phyloP scores from a whole-genome alignment of 768 basidiomycete species.

The Gloeophyllum trabeum region DNA sequence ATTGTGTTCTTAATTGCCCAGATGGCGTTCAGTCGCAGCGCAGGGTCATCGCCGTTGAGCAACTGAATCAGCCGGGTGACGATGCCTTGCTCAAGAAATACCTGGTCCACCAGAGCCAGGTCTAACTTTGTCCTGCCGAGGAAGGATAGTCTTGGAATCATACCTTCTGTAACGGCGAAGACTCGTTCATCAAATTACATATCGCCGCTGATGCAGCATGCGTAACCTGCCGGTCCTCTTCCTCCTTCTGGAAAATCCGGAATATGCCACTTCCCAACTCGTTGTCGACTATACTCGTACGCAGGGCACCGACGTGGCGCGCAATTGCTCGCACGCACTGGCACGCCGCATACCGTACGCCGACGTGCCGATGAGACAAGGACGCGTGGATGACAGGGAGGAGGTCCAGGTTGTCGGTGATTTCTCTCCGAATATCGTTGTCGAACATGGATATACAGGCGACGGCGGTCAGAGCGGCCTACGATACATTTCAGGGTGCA shows the following conservation, averaged over 20 bases:
- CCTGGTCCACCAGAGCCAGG: conserved; percentile 23
- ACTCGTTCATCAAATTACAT: conserved; percentile 81
- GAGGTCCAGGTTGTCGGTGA: conserved; percentile 50
- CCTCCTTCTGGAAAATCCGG: conserved; percentile 36
- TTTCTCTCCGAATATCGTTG: conserved; percentile 57
- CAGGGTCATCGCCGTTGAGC: conserved; percentile 37
- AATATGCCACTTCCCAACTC: conserved; percentile 69
- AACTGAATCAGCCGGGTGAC: conserved; percentile 55
- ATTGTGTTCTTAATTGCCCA: conserved; percentile 87
- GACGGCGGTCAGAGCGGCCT: conserved; percentile 68
- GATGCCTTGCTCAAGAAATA: conserved; percentile 56
- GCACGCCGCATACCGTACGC: conserved; percentile 79
- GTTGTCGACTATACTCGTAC: conserved; percentile 79
- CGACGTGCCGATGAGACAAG: conserved; percentile 51
- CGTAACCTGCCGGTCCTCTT: conserved; percentile 61
- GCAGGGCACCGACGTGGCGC: conserved; percentile 66
- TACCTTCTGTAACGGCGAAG: conserved; percentile 69
- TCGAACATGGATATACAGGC: conserved; percentile 65
- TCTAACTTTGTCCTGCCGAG: no score
- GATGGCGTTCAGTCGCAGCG: conserved; percentile 57
- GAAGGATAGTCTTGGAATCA: conserved; percentile 16
- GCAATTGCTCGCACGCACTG: conserved; percentile 77
- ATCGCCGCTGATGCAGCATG: conserved; percentile 63
- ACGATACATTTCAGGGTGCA: neutral
- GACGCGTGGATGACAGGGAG: conserved; percentile 42